phyloP scores from a whole-genome alignment of 352 stramenopile species.

The Hyphochytrium catenoides region DNA sequence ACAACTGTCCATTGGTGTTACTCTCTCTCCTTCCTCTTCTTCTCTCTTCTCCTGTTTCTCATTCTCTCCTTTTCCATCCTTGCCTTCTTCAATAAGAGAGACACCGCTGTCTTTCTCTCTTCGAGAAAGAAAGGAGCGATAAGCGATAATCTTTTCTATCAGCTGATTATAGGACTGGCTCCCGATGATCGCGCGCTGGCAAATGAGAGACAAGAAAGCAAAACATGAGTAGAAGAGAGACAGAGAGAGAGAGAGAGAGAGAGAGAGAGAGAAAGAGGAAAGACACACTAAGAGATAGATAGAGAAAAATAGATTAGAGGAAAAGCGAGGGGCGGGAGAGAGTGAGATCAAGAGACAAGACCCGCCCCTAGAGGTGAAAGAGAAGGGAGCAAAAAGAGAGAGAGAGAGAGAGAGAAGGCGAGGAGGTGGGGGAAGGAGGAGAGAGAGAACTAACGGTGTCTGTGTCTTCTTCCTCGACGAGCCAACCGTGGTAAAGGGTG shows the following conservation, averaged over 20 bases:
- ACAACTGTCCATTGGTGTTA: constrained; percentile 24
- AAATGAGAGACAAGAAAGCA: constrained; percentile 3
- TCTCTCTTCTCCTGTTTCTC: neutral
- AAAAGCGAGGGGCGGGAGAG: neutral
- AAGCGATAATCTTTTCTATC: constrained; percentile 77
- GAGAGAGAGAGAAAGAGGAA: neutral
- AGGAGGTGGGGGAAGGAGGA: neutral
- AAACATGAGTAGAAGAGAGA: neutral
- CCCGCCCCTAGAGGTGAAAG: constrained; percentile 17
- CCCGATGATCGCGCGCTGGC: constrained; percentile 36
- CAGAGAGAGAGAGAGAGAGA: constrained; percentile 11
- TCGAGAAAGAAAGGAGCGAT: constrained; percentile 38
- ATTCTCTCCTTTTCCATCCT: constrained; percentile 6
- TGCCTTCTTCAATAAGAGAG: neutral
- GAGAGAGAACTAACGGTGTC: constrained; percentile 20
- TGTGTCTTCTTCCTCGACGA: constrained; percentile 76
- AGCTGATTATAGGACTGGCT: constrained; percentile 93
- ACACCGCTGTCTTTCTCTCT: constrained; percentile 13
- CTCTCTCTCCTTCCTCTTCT: neutral
- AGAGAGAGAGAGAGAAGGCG: too few species aligned
- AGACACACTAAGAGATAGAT: constrained; percentile 11
- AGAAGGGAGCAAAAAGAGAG: too few species aligned
- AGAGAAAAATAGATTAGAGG: too few species aligned
- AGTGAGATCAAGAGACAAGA: constrained; percentile 9
- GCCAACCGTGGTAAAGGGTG: constrained; percentile 87